A percentile compares a stretch with the other conserved stretches of the same genome.
Conservation (phyloP, 2,329 filamentous ascomycete genomes). For the Setomelanomma holmii region DNA sequence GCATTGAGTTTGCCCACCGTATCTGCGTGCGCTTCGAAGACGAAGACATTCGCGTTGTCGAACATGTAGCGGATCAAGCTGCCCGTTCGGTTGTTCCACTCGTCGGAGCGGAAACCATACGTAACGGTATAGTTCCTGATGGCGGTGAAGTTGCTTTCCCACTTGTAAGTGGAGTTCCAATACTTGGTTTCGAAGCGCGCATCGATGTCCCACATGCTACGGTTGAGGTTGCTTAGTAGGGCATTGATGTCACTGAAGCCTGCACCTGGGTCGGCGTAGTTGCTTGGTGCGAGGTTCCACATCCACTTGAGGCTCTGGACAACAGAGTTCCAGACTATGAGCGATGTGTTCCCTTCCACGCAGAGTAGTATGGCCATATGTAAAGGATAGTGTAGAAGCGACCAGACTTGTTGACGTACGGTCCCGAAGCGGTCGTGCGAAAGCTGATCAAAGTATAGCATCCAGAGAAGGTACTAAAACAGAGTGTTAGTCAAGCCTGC, state of each 20-base stretch:
- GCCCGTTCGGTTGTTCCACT: constrained; percentile 30
- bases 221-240: constrained; percentile 21
- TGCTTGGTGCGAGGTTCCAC: constrained; percentile 20
- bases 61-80: constrained; percentile 20
- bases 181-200: constrained; percentile 22
- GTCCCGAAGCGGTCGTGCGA: constrained; percentile 55
- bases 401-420: constrained; percentile 65
- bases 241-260: constrained; percentile 15
- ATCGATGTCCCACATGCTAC: constrained; percentile 27
- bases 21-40: constrained; percentile 32
- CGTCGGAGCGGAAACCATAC: constrained; percentile 22
- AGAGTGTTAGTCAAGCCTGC: not conserved
- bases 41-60: constrained; percentile 31
- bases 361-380: constrained; percentile 67
- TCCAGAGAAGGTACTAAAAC: not conserved
- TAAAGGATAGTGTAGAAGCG: constrained; percentile 64
- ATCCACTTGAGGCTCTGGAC: constrained; percentile 31
- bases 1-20: constrained; percentile 33
- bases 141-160: constrained; percentile 29
- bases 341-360: constrained; percentile 58
- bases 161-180: constrained; percentile 30
- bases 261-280: constrained; percentile 20
- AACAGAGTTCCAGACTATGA: constrained; percentile 34
- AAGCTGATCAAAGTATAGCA: constrained; percentile 64
- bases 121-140: constrained; percentile 27